Evolutionary conservation across 177 flowering plant genomes (phyloP).

Genomic region (Telopea speciosissima): DNA sequence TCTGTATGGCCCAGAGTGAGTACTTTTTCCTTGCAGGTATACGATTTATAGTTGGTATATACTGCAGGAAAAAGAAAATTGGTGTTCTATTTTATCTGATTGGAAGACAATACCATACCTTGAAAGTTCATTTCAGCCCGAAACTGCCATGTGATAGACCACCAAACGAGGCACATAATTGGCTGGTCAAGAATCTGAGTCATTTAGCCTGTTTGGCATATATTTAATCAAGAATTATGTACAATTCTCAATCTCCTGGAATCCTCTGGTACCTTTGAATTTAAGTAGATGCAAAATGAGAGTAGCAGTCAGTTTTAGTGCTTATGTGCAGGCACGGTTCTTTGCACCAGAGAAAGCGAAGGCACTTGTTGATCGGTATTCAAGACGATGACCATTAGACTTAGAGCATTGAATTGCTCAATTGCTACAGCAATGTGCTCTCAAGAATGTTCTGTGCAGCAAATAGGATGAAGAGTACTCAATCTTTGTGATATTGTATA

Average conservation of each 20-base stretch:
- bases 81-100: no score
- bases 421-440: not conserved
- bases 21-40: not conserved
- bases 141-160: no score
- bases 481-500: no score
- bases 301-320: not conserved
- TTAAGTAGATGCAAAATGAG: no score
- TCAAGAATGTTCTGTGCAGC: not conserved
- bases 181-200: not conserved
- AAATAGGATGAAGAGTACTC: no score
- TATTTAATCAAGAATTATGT: no score
- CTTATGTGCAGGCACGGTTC: conserved; percentile 62
- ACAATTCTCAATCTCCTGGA: not conserved
- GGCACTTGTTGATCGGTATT: conserved; percentile 65
- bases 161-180: no score
- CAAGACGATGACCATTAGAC: conserved; percentile 22
- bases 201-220: not conserved
- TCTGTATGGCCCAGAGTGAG: no score
- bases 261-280: not conserved
- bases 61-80: not conserved
- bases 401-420: not conserved
- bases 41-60: not conserved
- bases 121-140: no score
- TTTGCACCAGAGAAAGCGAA: conserved; percentile 85
- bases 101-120: no score